Base-by-base conservation (phyloP, 2,329 filamentous ascomycete genomes). In the Epichloe gansuensis region DNA sequence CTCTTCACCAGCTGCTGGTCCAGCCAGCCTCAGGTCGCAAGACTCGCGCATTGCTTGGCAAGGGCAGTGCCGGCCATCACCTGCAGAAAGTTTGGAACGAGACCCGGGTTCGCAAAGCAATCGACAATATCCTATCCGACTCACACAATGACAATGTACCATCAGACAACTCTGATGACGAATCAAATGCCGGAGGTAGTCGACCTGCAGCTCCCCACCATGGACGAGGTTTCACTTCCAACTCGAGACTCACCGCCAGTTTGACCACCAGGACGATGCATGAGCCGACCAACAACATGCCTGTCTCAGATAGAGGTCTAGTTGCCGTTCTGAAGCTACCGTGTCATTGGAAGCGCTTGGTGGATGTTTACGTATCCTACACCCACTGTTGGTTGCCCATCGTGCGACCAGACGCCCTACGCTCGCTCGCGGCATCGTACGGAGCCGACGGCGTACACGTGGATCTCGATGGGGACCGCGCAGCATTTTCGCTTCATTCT, bases 331-430 rank as follows among this genome's bases (percentile, higher is more conserved):
- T 52, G 15, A 48, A 61, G 42, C 67, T 85, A 0, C 81, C 75
- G 15, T 61, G 65, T 15, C 75, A 79, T 60, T 78, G 75, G 62
- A 82, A 74, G 70, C 72, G 75, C 2, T 72, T 90, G 4, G 69
- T 90, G 41, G 83, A 89, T 58, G 75, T 85, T 4, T 90, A 88
- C 63, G 86, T 88, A 55, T 79, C 84, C 1, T 88, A 87, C 59
- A 87, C 83, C 0, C 84, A 90, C 63, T 81, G 78, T 51, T 91
- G 86, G 86, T 74, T 91, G 28, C 86, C 86, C 0, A 81, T 91
- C 28, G 72, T 85, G 11, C 82, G 88, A 57, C 85, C 82, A 56
- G 77, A 84, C 48, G 75, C 77, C 43, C 69, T 87, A 4, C 69
- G 84, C 48, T 73, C 59, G 53, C 72, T 63, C 54, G 77, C 69